phyloP scores from a whole-genome alignment of 208 protist species.

The Phytomonas sp. region DNA sequence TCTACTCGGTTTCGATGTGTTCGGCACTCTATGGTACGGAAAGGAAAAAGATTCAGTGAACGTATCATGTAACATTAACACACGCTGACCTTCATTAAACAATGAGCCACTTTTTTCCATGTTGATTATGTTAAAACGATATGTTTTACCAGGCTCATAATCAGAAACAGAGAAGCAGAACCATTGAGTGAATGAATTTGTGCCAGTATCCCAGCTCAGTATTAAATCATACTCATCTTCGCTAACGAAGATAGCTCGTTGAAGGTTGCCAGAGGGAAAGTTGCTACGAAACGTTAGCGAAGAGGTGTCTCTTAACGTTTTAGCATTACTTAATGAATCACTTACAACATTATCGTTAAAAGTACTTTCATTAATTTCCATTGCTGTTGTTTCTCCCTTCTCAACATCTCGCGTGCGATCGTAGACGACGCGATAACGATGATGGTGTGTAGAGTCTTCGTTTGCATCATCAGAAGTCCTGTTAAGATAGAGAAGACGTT shows the following conservation, averaged over 20 bases:
- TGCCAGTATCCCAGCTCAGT: constrained; percentile 91
- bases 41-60: constrained; percentile 4
- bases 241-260: constrained; percentile 78
- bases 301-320: not conserved
- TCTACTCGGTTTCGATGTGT: not conserved
- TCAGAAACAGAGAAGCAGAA: constrained; percentile 90
- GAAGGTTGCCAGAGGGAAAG: constrained; percentile 82
- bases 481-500: constrained; percentile 27
- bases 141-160: constrained; percentile 55
- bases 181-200: constrained; percentile 95
- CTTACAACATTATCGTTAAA: not conserved
- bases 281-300: constrained; percentile 6
- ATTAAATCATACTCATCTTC: constrained; percentile 92
- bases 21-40: not conserved
- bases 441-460: constrained; percentile 13
- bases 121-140: constrained; percentile 96
- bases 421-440: constrained; percentile 20
- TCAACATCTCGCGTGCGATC: constrained; percentile 14
- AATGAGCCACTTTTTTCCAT: constrained; percentile 90
- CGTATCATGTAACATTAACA: constrained; percentile 81
- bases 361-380: not conserved
- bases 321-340: not conserved
- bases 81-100: constrained; percentile 93
- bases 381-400: not conserved
- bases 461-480: constrained; percentile 26